These are phyloP conservation scores for Leptographium wingfieldii DNA, from an alignment of 2,329 filamentous ascomycete species.

Conservation along the genomic window DNA sequence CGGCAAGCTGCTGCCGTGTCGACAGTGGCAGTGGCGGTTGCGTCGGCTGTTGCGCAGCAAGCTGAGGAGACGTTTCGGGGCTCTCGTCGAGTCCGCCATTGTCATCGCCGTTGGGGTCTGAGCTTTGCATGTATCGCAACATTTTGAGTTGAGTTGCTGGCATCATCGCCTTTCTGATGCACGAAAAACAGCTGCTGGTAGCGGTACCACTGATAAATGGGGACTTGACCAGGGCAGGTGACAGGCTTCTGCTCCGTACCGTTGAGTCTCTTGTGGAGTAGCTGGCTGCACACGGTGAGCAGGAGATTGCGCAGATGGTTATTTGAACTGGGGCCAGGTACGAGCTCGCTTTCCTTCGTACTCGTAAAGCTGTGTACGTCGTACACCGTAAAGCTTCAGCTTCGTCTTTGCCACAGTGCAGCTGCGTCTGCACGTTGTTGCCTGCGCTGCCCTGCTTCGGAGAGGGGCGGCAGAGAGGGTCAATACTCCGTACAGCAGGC, in stretches of 20 bases:
- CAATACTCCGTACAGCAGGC: slow-evolving; percentile 1
- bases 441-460: neutral
- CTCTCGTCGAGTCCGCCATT: slow-evolving; percentile 6
- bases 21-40: slow-evolving; percentile 15
- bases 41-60: neutral
- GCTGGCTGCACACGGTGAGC: neutral
- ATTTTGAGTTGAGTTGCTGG: slow-evolving; percentile 14
- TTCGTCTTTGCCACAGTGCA: neutral
- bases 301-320: neutral
- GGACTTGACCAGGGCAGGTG: neutral
- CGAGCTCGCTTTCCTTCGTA: neutral
- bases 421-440: neutral
- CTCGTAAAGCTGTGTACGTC: too few relatives aligned
- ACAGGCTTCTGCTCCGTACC: too few relatives aligned
- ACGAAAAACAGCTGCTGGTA: slow-evolving; percentile 5
- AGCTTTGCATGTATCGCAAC: slow-evolving; percentile 14
- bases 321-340: neutral
- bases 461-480: neutral
- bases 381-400: too few relatives aligned
- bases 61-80: slow-evolving; percentile 3
- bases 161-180: slow-evolving; percentile 11
- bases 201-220: slow-evolving; percentile 5
- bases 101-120: slow-evolving; percentile 12
- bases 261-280: neutral
- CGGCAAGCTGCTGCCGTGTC: slow-evolving; percentile 16